Conservation (phyloP, 257 asterid species). For the Gentiana dahurica region DNA sequence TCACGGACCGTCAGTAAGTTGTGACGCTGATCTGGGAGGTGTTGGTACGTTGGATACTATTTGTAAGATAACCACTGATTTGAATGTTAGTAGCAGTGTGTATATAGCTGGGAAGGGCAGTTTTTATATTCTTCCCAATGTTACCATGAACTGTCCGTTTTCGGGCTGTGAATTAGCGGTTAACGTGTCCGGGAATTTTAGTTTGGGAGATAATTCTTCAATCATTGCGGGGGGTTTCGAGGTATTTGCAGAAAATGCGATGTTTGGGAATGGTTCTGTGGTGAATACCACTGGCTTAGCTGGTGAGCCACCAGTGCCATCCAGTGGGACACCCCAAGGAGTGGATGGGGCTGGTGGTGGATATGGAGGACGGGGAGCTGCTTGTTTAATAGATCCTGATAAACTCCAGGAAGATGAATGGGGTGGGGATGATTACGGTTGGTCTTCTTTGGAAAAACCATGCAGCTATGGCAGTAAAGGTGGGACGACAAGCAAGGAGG, state of each 20-base stretch:
- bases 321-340: constrained; percentile 93
- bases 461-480: constrained; percentile 92
- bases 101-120: constrained; percentile 86
- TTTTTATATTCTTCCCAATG: constrained; percentile 64
- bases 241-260: constrained; percentile 54
- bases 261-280: constrained; percentile 50
- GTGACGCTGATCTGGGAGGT: constrained; percentile 88
- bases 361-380: constrained; percentile 95
- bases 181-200: constrained; percentile 65
- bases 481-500: constrained; percentile 65
- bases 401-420: constrained; percentile 88
- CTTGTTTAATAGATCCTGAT: constrained; percentile 56
- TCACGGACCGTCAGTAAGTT: constrained; percentile 83
- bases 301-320: constrained; percentile 78
- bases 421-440: constrained; percentile 96
- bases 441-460: constrained; percentile 68
- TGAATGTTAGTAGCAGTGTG: constrained; percentile 61
- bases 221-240: constrained; percentile 54
- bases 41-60: constrained; percentile 85
- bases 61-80: constrained; percentile 57
- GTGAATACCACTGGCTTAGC: constrained; percentile 84
- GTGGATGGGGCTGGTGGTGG: constrained; percentile 98
- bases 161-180: constrained; percentile 71
- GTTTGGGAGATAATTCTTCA: constrained; percentile 50
- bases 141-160: constrained; percentile 49